Evolutionary conservation across 371 early-diverging fungal genomes (phyloP).

Genomic region (Nematocida parisii): DNA sequence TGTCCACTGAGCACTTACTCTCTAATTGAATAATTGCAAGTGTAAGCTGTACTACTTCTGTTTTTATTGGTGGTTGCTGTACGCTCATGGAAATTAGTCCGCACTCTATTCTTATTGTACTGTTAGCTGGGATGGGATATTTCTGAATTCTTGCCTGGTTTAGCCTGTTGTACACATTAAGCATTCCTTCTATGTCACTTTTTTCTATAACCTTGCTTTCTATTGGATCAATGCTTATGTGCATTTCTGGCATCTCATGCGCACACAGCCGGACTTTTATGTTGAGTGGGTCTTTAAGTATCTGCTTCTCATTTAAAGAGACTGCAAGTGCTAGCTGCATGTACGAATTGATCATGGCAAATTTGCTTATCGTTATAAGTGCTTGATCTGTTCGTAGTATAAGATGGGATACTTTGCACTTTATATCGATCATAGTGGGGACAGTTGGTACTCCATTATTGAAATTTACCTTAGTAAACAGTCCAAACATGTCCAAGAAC

Average conservation of each 20-base stretch:
- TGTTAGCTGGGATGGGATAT: conserved; percentile 28
- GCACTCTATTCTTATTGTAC: conserved; percentile 2
- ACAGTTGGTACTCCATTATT: conserved; percentile 22
- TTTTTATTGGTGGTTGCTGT: conserved; percentile 20
- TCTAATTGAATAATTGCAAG: neutral
- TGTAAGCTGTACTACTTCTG: conserved; percentile 20
- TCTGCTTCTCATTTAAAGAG: neutral
- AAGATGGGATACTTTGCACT: conserved; percentile 4
- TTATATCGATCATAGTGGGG: neutral
- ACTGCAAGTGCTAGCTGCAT: neutral
- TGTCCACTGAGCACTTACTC: neutral
- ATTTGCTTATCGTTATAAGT: neutral
- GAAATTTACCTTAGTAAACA: conserved; percentile 1
- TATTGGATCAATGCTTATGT: neutral
- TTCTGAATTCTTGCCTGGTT: conserved; percentile 20
- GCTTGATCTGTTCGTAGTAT: neutral
- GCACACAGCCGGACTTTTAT: neutral
- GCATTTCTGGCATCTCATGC: conserved; percentile 5
- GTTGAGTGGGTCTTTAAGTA: neutral
- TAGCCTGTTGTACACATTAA: neutral
- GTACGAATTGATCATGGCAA: conserved; percentile 25
- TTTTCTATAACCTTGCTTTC: neutral
- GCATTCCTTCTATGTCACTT: neutral
- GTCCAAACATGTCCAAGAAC: conserved; percentile 26
- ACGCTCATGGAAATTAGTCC: neutral